Evolutionary conservation across 768 basidiomycete genomes (phyloP), one percentile per base, ranked within the genome.

Genomic region (Xerocomellus chrysenteron): DNA sequence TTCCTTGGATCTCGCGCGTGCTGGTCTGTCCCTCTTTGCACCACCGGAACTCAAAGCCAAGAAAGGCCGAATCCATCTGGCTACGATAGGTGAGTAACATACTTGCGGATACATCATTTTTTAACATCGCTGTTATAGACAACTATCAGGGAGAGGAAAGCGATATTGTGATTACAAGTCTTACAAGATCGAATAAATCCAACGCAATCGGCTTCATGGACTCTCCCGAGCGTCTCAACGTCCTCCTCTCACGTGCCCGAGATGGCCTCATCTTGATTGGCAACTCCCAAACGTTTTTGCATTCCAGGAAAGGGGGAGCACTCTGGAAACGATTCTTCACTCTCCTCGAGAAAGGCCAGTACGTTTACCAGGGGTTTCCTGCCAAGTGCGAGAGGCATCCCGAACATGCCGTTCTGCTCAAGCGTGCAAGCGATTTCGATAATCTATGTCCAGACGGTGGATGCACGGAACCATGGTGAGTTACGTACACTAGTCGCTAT

Each of bases 101-200:
- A 1, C 2, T 13, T 7, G 44, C 5, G 24, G 11, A 37, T n/a
- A 3, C 12, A 35, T 17, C 11, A 19, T 6, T 3, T 6, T 42
- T 19, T 16, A 28, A 39, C n/a, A 10, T 13, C 5, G 5, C 3
- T 13, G n/a, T 13, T 17, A 11, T 52, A 88, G 87, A 89, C 57
- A 89, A 89, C 61, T 89, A 87, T 57, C 87, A 89, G 60, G 87
- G 87, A 11, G 87, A 89, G 61, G 87, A 89, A 65, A 82, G 83
- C 50, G 78, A 88, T 26, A 83, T 90, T 48, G 85, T 89, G 21
- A 71, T 89, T 26, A 75, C 76, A 7, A 82, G 80, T 7, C 68
- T 89, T 12, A 86, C 84, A 0, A 66, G 87, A 41, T 86, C 86
- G 62, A 88, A 89, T 56, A 9, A 71, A 0, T 62, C 71, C 0